Base-by-base conservation (phyloP, 805 yeast species). In the Yamadazyma paraphyllophila region DNA sequence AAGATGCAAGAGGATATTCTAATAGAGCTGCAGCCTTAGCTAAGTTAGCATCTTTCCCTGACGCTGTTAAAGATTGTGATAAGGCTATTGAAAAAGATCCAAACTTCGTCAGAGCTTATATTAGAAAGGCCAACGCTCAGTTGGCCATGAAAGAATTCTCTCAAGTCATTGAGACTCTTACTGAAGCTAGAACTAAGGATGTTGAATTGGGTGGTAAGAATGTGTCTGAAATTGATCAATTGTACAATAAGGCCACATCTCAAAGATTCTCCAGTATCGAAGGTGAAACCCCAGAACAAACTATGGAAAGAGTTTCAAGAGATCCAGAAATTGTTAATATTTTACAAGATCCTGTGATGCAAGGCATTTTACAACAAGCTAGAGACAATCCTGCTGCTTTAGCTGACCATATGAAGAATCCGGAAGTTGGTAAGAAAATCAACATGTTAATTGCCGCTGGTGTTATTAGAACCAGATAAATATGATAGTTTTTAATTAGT, bases 21-120 rank as follows among this genome's bases (percentile, higher is more conserved):
- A 94, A 94, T 74, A 86, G 99, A 71, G 99, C 99, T 43, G 99
- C 99, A 33, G 96, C 96, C 1, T 79, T 86, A 63, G 84, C 96
- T 39, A 94, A 94, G 69, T 80, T 94, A 56, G 81, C 92, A 87
- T 88, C 97, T 10, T 94, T 92, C 86, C 97, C 97, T 14, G 98
- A 92, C 56, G 97, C 96, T 13, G 84, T 94, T 47, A 78, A 79
- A 58, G 99, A 94, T 70, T 90, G 97, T 74, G 88, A 92, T 60
- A 65, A 71, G 47, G 99, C 99, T 31, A 88, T 94, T 58, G 81
- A 79, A 62, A 81, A 82, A 56, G 98, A 94, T 67, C 96, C 97
- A 38, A 68, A 73, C 15, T 94, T 94, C 67, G 76, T 92, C 60
- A 87, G 96, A 73, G 99, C 98, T 2, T 94, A 91, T 66, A 87